Evolutionary conservation across 169 alveolate genomes (phyloP), one percentile per base, ranked within the genome.

Genomic region (Plasmodium reichenowi): DNA sequence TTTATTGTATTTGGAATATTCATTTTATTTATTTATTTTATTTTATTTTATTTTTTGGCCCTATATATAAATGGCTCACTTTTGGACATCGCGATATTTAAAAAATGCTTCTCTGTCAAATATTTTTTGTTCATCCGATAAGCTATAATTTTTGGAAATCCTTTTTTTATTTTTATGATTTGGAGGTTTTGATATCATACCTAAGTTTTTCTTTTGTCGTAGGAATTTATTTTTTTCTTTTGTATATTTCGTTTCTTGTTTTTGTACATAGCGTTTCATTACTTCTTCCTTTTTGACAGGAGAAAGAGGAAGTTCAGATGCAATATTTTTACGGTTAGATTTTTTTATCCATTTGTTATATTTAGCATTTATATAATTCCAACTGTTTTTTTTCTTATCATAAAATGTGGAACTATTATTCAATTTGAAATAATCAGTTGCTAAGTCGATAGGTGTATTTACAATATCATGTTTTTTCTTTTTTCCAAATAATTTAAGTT

Each of bases 181-280:
- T 56, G 91, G 91, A n/a, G 91, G 91, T 83, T 83, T 83, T 56
- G 91, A 68, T 29, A 83, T 83, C 91, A 83, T 83, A 15, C 91
- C 74, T 70, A 83, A 45, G 50, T 83, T 68, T 15, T 83, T 67
- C 73, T 83, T 83, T 52, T 73, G 91, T 29, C 24, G 38, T 32
- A 70, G 48, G 24, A 67, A 26, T 56, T 83, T 83, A 50, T 83
- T 83, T 24, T 83, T 67, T 48, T 83, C 91, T 56, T 83, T 83
- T 72, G 22, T 68, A 83, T 83, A 83, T 83, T 83, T 83, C 8
- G 72, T 48, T 83, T 83, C 85, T 17, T 83, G 86, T 15, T 83
- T 83, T 62, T 83, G 48, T 22, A 64, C 91, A 71, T 83, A 83
- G 38, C 91, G 52, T 73, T 17, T 63, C 91, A 83, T 83, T 12